Base-by-base conservation (phyloP, 1,139 yeast species). In the Ogataea hybrid region DNA sequence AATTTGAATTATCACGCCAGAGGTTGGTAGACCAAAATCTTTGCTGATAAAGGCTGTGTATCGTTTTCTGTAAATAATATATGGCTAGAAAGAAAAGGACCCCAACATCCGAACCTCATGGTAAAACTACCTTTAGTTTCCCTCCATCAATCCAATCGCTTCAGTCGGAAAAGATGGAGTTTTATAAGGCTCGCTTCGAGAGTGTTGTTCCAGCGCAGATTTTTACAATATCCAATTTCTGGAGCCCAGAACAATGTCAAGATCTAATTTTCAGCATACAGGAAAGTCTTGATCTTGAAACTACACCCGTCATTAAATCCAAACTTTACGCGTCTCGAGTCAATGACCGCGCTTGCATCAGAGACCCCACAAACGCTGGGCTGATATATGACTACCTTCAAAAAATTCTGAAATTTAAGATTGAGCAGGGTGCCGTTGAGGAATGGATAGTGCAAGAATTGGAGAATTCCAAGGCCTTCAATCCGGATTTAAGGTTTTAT, bases 271-370 rank as follows among this genome's bases (percentile, higher is more conserved):
- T 34, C 6, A n/a, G 17, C 5, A 39, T 48, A 11, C 29, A 25
- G 25, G 28, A 32, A 59, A 59, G 36, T 46, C 51, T 4, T 30
- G 47, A 2, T 37, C 52, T 78, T 30, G 78, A 71, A 45, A 73
- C 79, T 0, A 77, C 82, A 0, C 78, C 78, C 0, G 49, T 71
- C 35, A 59, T 68, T 17, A 76, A 75, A 46, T 69, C 74, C 32
- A 75, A 67, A 49, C 75, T 70, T 15, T 80, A 79, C 51, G 86
- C 86, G 2, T 77, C 79, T 0, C 62, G 87, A 28, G 72, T 71
- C 30, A 81, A 81, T 51, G 86, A 79, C 51, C 59, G 87, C 20
- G 63, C 69, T 5, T 58, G 71, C 2, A 49, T 74, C 6, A 63
- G 62, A 4, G 81, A 79, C 52, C 35, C 48, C 1, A 49, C 48